Conservation (phyloP, 2,329 filamentous ascomycete species). For the Claviceps sorghi region DNA sequence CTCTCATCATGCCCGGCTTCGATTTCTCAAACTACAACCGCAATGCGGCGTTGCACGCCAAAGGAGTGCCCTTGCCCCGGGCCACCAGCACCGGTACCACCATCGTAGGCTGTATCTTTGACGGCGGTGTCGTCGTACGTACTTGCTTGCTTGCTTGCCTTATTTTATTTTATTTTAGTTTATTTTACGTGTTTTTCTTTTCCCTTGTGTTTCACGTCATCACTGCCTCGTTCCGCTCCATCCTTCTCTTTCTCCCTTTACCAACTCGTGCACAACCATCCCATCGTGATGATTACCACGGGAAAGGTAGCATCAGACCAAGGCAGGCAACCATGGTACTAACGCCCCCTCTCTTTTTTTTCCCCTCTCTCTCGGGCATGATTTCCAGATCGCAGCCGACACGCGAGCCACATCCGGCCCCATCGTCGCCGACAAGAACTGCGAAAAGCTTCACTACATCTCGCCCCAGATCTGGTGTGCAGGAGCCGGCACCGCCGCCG, state of each 20-base stretch:
- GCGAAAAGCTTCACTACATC: constrained; percentile 99
- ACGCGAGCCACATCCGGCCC: constrained; percentile 93
- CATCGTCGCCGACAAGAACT: constrained; percentile 99
- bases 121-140: constrained; percentile 86
- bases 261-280: neutral
- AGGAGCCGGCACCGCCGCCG: constrained; percentile 90
- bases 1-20: constrained; percentile 73
- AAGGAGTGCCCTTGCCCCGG: constrained; percentile 88
- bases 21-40: constrained; percentile 99
- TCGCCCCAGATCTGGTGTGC: constrained; percentile 98
- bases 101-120: constrained; percentile 92
- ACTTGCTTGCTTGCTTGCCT: neutral
- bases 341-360: neutral
- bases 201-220: neutral
- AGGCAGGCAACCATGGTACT: neutral
- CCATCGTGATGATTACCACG: neutral
- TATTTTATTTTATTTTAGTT: neutral
- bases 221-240: neutral
- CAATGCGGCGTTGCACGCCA: constrained; percentile 88
- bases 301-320: neutral
- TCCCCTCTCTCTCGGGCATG: neutral
- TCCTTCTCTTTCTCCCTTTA: neutral
- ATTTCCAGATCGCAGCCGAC: constrained; percentile 75
- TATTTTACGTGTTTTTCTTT: neutral
- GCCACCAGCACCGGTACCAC: constrained; percentile 97